Evolutionary conservation across 2,329 filamentous ascomycete genomes (phyloP).

Genomic region (Cyphellophora attinorum): DNA sequence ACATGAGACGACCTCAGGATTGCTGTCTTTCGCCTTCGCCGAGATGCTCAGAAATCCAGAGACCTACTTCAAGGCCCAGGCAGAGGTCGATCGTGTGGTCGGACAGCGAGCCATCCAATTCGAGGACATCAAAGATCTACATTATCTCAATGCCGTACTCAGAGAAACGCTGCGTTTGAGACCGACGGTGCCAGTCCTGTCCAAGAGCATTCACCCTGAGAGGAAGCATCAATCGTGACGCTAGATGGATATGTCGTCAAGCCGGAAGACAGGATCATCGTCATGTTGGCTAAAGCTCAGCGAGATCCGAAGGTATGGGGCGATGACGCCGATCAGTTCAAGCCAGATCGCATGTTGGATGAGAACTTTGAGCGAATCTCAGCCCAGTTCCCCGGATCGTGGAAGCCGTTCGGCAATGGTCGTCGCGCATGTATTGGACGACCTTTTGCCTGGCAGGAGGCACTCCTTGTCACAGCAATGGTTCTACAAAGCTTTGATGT

Average conservation of each 20-base stretch:
- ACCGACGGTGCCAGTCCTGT: constrained; percentile 51
- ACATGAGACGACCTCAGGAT: constrained; percentile 62
- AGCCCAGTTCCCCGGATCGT: constrained; percentile 52
- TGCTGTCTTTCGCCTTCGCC: constrained; percentile 57
- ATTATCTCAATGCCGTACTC: constrained; percentile 57
- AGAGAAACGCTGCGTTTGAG: constrained; percentile 56
- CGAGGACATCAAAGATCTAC: constrained; percentile 51
- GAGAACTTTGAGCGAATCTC: constrained; percentile 57
- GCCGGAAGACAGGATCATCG: too few relatives aligned
- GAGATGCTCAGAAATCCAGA: constrained; percentile 55
- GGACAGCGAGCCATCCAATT: constrained; percentile 43
- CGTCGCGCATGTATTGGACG: constrained; percentile 62
- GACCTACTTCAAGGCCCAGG: constrained; percentile 50
- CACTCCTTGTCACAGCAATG: constrained; percentile 51
- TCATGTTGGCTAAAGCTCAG: constrained; percentile 47
- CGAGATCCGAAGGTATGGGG: constrained; percentile 56
- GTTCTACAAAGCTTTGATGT: constrained; percentile 66
- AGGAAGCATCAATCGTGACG: too few relatives aligned
- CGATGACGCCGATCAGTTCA: constrained; percentile 55
- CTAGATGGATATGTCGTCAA: too few relatives aligned
- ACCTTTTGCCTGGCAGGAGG: constrained; percentile 67
- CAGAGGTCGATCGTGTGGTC: constrained; percentile 59
- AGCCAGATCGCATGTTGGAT: constrained; percentile 63
- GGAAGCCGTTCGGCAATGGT: constrained; percentile 70
- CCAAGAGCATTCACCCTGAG: too few relatives aligned